A percentile compares a stretch with the other conserved stretches of the same genome.
phyloP scores from a whole-genome alignment of 805 yeast genomes.

The Wickerhamiella allomyrinae region DNA sequence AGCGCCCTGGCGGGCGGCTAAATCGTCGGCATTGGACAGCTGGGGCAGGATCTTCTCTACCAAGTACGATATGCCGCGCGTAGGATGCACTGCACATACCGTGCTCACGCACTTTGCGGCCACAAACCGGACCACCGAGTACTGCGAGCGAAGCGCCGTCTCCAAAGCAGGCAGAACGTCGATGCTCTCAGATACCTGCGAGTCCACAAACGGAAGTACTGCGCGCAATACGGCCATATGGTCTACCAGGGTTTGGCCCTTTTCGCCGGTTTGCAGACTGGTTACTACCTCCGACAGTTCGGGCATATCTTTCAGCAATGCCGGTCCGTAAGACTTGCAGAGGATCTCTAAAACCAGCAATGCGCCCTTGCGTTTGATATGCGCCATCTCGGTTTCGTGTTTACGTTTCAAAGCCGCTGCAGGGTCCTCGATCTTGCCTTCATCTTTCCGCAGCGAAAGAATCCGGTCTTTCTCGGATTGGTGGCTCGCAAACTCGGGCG shows the following conservation, averaged over 20 bases:
- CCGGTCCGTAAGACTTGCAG: conserved; percentile 36
- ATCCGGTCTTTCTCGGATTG: conserved; percentile 39
- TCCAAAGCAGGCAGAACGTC: conserved; percentile 39
- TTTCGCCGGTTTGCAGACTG: conserved; percentile 10
- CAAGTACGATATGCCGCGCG: conserved; percentile 58
- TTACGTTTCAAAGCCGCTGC: conserved; percentile 36
- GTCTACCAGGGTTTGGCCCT: conserved; percentile 61
- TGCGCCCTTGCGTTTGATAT: conserved; percentile 76
- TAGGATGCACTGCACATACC: conserved; percentile 53
- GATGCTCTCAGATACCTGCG: conserved; percentile 31
- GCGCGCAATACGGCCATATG: conserved; percentile 71
- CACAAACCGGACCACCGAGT: conserved; percentile 75
- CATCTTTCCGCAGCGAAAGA: conserved; percentile 49
- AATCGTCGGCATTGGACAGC: conserved; percentile 58
- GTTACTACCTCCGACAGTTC: conserved; percentile 43
- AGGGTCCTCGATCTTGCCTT: conserved; percentile 40
- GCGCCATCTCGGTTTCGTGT: conserved; percentile 39
- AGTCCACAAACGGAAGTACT: conserved; percentile 46
- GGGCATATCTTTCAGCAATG: conserved; percentile 47
- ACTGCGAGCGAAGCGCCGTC: conserved; percentile 46
- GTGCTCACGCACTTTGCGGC: conserved; percentile 82
- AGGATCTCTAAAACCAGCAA: conserved; percentile 50
- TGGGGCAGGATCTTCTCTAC: conserved; percentile 70
- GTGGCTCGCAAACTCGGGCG: conserved; percentile 75
- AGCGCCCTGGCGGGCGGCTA: conserved; percentile 78